phyloP scores from a whole-genome alignment of 805 yeast genomes.

The Lachancea thermotolerans region DNA sequence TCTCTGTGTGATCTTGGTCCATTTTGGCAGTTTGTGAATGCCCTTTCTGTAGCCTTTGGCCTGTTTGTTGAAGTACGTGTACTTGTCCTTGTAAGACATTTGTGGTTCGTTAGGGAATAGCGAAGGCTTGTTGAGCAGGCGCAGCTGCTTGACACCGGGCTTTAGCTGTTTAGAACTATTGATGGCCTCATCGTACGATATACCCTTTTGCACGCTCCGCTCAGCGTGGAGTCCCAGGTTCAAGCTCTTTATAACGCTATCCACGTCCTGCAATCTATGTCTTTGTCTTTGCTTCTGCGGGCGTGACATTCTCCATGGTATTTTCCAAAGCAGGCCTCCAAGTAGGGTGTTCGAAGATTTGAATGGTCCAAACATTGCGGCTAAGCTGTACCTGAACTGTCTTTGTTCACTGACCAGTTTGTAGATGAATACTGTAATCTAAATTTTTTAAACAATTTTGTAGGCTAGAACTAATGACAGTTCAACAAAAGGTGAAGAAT shows the following conservation, averaged over 20 bases:
- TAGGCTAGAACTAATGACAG: background rate
- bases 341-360: constrained; percentile 21
- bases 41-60: constrained; percentile 79
- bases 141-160: constrained; percentile 25
- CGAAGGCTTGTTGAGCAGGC: constrained; percentile 29
- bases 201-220: constrained; percentile 20
- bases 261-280: constrained; percentile 75
- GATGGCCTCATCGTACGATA: constrained; percentile 17
- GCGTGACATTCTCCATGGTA: constrained; percentile 70
- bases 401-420: background rate
- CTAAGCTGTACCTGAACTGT: background rate
- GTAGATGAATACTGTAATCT: background rate
- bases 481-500: too few relatives aligned
- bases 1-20: constrained; percentile 82
- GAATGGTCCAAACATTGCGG: constrained; percentile 29
- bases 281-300: constrained; percentile 82
- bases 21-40: constrained; percentile 80
- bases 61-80: constrained; percentile 74
- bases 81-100: constrained; percentile 78
- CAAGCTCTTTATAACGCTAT: constrained; percentile 53
- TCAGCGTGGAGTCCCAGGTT: constrained; percentile 27
- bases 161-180: constrained; percentile 13
- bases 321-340: constrained; percentile 45
- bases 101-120: constrained; percentile 72
- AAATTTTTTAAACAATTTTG: background rate